Percentiles rank a stretch among this genome's conserved stretches.
Evolutionary conservation across 139 green algal species (phyloP).

Genomic region (Pleodorina starrii): DNA sequence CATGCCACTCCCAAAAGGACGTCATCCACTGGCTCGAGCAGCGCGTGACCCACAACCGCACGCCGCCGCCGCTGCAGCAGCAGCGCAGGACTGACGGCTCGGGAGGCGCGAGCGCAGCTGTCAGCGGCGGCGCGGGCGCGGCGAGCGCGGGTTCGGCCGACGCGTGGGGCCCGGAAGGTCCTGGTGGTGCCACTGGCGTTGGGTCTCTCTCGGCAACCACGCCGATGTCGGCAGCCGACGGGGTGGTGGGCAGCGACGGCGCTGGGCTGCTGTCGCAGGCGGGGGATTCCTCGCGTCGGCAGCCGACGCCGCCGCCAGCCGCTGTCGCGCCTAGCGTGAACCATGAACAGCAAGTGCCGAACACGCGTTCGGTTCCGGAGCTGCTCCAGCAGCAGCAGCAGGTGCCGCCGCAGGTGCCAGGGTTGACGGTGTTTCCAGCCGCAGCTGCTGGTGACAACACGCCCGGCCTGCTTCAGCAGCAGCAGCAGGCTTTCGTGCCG

Average conservation of each 20-base stretch:
- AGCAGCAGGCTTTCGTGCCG: not conserved
- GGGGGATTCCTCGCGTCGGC: not conserved
- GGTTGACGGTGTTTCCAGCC: not conserved
- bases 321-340: not conserved
- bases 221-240: not conserved
- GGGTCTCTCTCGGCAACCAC: not conserved
- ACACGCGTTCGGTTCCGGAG: no score
- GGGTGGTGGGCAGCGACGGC: not conserved
- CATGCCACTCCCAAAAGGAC: conserved; percentile 23
- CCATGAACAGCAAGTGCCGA: not conserved
- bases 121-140: not conserved
- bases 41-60: conserved; percentile 63
- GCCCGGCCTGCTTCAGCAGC: not conserved
- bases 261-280: not conserved
- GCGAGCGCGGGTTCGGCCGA: not conserved
- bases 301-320: not conserved
- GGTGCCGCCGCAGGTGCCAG: not conserved
- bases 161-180: not conserved
- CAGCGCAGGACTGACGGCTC: not conserved
- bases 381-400: conserved; percentile 18
- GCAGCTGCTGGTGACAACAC: not conserved
- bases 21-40: conserved; percentile 68
- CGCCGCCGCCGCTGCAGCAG: not conserved
- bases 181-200: not conserved
- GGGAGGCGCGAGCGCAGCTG: not conserved